Evolutionary conservation across 306 rosid genomes (phyloP), one percentile per base, ranked within the genome.

Genomic region (Sicyos baderoa): DNA sequence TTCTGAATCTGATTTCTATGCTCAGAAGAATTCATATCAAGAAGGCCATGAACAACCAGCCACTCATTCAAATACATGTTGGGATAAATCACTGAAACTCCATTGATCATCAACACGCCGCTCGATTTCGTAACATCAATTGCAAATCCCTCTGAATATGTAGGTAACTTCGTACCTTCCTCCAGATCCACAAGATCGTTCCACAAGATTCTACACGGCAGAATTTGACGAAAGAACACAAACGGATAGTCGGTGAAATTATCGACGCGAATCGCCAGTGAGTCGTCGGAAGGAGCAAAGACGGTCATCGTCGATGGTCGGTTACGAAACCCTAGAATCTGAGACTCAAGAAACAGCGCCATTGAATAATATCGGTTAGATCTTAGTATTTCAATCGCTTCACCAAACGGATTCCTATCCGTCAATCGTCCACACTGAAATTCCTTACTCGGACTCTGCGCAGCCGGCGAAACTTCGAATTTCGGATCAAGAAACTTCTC

Each of bases 11-110:
- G 69, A 63, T 63, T 65, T 54, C 32, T 44, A 32, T 45, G 40
- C 71, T 52, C 7, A 21, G 37, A 2, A 13, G 86, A 80, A 76
- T 25, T 25, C 75, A 70, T 75, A 69, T 84, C 86, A 18, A 75
- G 78, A 2, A 92, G 86, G 47, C 96, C 96, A 37, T 92, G 97
- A 80, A 89, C 84, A 4, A 80, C 93, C 0, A 92, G 57, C 68
- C 72, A 74, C 9, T 86, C 89, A 18, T 82, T 76, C 77, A 57
- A 61, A 68, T 81, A 81, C 35, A 84, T 47, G 73, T 87, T 77
- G 0, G 92, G 86, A 59, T 53, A 71, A 81, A 80, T 73, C 27
- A 92, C 87, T 21, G 86, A 83, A 1, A 73, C 85, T 3, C 82
- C 87, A 74, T 92, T 92, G 0, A 92, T 76, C 59, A 75, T 56